phyloP scores from a whole-genome alignment of 1,284 basidiomycete genomes.

The Apiotrichum siamense region DNA sequence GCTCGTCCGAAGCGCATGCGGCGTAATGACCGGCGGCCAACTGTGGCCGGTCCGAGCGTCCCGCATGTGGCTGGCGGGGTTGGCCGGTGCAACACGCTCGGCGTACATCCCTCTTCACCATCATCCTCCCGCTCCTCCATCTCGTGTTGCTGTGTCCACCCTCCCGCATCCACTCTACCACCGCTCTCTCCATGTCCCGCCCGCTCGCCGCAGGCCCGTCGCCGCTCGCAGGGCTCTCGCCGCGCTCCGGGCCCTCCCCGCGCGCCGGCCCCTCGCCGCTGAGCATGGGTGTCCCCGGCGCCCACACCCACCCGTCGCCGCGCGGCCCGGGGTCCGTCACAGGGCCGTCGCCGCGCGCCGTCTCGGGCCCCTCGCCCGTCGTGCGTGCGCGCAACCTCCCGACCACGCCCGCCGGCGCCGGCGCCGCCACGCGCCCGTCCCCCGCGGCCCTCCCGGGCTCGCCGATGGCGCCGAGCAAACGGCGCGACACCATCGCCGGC shows the following conservation, averaged over 20 bases:
- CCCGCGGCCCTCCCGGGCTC: neutral
- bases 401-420: too few species aligned
- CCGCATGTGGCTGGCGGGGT: too few species aligned
- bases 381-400: constrained; percentile 3
- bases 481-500: neutral
- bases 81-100: too few species aligned
- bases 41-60: too few species aligned
- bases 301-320: constrained; percentile 4
- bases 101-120: too few species aligned
- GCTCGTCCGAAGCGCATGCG: too few species aligned
- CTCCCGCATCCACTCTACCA: neutral
- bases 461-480: neutral
- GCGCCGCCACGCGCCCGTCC: constrained; percentile 6
- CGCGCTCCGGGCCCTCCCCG: constrained; percentile 11
- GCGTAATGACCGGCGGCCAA: too few species aligned
- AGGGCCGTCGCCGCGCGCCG: constrained; percentile 11
- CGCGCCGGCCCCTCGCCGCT: constrained; percentile 11
- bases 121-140: too few species aligned
- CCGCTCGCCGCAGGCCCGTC: constrained; percentile 6
- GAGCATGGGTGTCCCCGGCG: neutral
- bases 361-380: constrained; percentile 1
- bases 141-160: neutral
- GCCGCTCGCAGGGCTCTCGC: constrained; percentile 5
- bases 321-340: constrained; percentile 7
- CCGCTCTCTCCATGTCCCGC: constrained; percentile 5